phyloP scores from a whole-genome alignment of 768 basidiomycete species.

The Tephrocybe sp. region DNA sequence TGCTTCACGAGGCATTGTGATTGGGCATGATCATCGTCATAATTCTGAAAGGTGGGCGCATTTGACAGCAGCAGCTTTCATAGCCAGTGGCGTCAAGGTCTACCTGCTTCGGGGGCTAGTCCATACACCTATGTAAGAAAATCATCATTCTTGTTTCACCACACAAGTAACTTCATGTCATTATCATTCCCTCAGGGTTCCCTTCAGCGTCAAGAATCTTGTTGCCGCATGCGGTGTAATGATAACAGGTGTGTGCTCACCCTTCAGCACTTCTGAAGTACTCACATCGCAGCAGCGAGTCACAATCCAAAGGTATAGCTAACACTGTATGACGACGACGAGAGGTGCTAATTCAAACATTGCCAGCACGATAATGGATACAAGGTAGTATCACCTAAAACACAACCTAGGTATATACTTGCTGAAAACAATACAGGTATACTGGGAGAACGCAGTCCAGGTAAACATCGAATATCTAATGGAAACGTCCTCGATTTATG shows the following conservation, averaged over 20 bases:
- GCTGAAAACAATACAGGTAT: conserved; percentile 49
- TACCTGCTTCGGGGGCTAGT: conserved; percentile 69
- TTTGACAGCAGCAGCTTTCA: conserved; percentile 70
- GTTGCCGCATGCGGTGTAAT: conserved; percentile 81
- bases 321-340: neutral
- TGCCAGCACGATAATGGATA: conserved; percentile 81
- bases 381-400: no score
- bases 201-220: conserved; percentile 67
- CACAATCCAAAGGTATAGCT: conserved; percentile 81
- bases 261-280: neutral
- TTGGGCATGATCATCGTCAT: conserved; percentile 85
- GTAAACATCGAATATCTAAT: conserved; percentile 34
- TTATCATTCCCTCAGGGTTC: conserved; percentile 51
- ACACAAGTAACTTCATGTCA: neutral
- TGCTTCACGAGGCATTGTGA: conserved; percentile 62
- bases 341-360: neutral
- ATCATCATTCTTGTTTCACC: neutral
- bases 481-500: no score
- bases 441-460: conserved; percentile 88
- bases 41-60: conserved; percentile 77
- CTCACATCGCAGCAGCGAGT: conserved; percentile 46
- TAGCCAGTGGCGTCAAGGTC: conserved; percentile 61
- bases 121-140: conserved; percentile 72
- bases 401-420: no score
- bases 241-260: conserved; percentile 64